Evolutionary conservation across 2,329 filamentous ascomycete genomes (phyloP), one percentile per base, ranked within the genome.

Genomic region (Colletotrichum theobromicola): DNA sequence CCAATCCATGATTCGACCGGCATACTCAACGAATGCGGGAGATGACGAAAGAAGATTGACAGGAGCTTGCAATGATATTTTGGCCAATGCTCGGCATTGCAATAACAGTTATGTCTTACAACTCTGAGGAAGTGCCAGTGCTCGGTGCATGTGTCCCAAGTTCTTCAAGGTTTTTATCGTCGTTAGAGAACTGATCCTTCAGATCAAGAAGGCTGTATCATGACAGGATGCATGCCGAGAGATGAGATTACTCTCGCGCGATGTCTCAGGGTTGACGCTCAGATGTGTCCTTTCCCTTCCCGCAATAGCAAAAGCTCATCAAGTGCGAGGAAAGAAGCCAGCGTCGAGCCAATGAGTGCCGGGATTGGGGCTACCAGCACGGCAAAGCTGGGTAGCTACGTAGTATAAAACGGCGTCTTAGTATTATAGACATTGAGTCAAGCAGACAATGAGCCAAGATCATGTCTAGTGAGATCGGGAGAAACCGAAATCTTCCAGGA

Each of bases 371-470:
- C 18, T 42, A 5, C 18, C 2, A 1, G 18, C 18, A 42, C 18
- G n/a, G 37, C 3, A 42, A 18, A 8, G 9, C 37, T 42, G 1
- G 1, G 1, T 10, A 8, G 9, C 37, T 42, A 0, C 0, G 1
- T 10, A n/a, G 18, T 42, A 42, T 42, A 42, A 5, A n/a, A n/a
- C 18, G 12, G 37, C 4, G n/a, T n/a, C 4, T 9, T n/a, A 0
- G 37, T 2, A 42, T 16, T 9, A 42, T 7, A n/a, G 5, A 42
- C 18, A 42, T 16, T 42, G 18, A 9, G 9, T 10, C 35, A 8
- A 16, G n/a, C n/a, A n/a, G n/a, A n/a, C n/a, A n/a, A n/a, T n/a
- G n/a, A n/a, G n/a, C n/a, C n/a, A n/a, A n/a, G n/a, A n/a, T n/a
- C n/a, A n/a, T n/a, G n/a, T n/a, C n/a, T n/a, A n/a, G n/a, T 6